A percentile compares a stretch with the other conserved stretches of the same genome.
These are phyloP conservation scores for Diaporthe ampelina DNA, from an alignment of 2,329 filamentous ascomycete genomes.

Conservation along the genomic window DNA sequence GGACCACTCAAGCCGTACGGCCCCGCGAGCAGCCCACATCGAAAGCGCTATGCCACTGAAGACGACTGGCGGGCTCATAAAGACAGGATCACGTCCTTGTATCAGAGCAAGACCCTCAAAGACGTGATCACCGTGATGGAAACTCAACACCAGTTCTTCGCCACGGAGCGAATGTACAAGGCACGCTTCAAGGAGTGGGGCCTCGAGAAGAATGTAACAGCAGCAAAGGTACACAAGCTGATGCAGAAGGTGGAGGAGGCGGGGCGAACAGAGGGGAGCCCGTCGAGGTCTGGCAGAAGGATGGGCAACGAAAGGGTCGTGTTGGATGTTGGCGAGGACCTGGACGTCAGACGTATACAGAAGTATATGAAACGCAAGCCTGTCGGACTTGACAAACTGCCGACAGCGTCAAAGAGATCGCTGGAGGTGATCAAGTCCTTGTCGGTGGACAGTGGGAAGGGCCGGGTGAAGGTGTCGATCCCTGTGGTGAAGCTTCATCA, in stretches of 20 bases:
- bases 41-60: constrained; percentile 40
- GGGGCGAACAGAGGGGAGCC: constrained; percentile 25
- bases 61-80: constrained; percentile 48
- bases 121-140: constrained; percentile 49
- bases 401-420: constrained; percentile 9
- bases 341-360: constrained; percentile 36
- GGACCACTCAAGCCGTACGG: neutral
- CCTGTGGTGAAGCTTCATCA: constrained; percentile 19
- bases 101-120: constrained; percentile 47
- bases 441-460: constrained; percentile 31
- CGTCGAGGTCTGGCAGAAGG: neutral
- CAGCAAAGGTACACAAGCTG: constrained; percentile 46
- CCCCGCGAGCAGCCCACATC: neutral
- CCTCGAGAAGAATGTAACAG: constrained; percentile 51
- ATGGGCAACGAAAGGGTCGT: constrained; percentile 4
- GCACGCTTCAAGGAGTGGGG: constrained; percentile 52
- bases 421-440: constrained; percentile 38
- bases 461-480: constrained; percentile 29
- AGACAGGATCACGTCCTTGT: constrained; percentile 47
- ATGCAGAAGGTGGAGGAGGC: constrained; percentile 46
- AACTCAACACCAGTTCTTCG: constrained; percentile 45
- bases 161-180: constrained; percentile 52
- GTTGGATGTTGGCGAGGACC: constrained; percentile 8
- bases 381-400: constrained; percentile 26
- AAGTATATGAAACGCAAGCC: constrained; percentile 41